phyloP scores from a whole-genome alignment of 768 basidiomycete species.

The Auricularia sp. region DNA sequence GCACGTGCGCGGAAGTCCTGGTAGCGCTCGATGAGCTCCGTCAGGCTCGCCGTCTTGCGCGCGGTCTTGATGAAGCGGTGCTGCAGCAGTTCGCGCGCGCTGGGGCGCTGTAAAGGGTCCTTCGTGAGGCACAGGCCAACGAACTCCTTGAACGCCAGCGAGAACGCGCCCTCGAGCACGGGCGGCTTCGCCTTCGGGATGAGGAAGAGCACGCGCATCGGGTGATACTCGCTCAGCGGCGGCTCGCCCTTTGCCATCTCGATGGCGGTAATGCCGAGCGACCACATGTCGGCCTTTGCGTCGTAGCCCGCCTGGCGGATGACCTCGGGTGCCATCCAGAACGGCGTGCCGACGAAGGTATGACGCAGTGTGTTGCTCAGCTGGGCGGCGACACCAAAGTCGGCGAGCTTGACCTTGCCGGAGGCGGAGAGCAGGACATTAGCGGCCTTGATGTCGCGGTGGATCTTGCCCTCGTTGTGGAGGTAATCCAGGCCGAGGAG shows the following conservation, averaged over 20 bases:
- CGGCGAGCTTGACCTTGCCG: constrained; percentile 94
- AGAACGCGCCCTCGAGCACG: constrained; percentile 77
- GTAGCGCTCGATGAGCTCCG: constrained; percentile 81
- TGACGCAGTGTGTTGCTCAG: constrained; percentile 89
- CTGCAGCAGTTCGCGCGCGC: constrained; percentile 85
- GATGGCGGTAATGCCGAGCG: constrained; percentile 93
- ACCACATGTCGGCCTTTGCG: constrained; percentile 95
- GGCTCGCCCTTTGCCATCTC: constrained; percentile 98
- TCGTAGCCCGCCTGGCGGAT: constrained; percentile 97
- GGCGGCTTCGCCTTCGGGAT: constrained; percentile 97
- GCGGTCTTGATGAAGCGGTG: constrained; percentile 88
- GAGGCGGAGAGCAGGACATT: constrained; percentile 85
- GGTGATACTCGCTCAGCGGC: constrained; percentile 93
- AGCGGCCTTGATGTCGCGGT: constrained; percentile 98
- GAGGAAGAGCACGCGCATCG: constrained; percentile 95
- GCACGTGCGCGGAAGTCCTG: constrained; percentile 64
- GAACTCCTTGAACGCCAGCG: constrained; percentile 85
- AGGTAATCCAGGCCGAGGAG: constrained; percentile 90
- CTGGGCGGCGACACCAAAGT: constrained; percentile 97
- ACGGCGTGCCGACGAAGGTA: constrained; percentile 95
- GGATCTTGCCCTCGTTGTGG: constrained; percentile 92
- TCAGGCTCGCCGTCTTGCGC: constrained; percentile 70
- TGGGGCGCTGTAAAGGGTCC: constrained; percentile 78
- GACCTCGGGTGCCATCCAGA: constrained; percentile 99
- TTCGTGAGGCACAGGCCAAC: constrained; percentile 85